phyloP scores from a whole-genome alignment of 1,284 basidiomycete species.

The Boletus calvinii region DNA sequence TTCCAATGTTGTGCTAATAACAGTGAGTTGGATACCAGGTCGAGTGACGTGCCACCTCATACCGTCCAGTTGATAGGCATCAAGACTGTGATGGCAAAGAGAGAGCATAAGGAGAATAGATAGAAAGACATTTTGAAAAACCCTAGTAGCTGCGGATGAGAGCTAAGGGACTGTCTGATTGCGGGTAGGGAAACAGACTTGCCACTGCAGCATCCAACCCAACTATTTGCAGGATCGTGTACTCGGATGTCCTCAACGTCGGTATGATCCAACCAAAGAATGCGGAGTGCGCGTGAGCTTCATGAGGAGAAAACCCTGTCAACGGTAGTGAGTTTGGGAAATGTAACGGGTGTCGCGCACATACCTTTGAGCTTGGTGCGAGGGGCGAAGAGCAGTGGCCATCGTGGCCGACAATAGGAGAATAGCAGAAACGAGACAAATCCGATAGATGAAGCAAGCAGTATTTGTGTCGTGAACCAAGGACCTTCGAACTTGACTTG shows the following conservation, averaged over 20 bases:
- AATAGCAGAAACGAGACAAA: slow-evolving; percentile 82
- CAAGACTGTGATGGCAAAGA: slow-evolving; percentile 75
- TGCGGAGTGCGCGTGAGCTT: slow-evolving; percentile 77
- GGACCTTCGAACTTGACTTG: slow-evolving; percentile 79
- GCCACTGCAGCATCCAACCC: slow-evolving; percentile 95
- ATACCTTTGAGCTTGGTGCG: slow-evolving; percentile 91
- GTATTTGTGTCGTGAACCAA: slow-evolving; percentile 91
- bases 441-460: slow-evolving; percentile 79
- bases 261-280: slow-evolving; percentile 97
- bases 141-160: slow-evolving; percentile 71
- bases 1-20: slow-evolving; percentile 69
- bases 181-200: slow-evolving; percentile 29
- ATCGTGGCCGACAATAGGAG: slow-evolving; percentile 82
- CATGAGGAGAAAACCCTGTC: slow-evolving; percentile 84
- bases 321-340: slow-evolving; percentile 2
- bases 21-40: slow-evolving; percentile 19
- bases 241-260: slow-evolving; percentile 87
- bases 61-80: slow-evolving; percentile 92
- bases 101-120: slow-evolving; percentile 83
- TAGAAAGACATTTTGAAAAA: slow-evolving; percentile 96
- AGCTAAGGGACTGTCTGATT: not conserved
- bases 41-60: slow-evolving; percentile 22
- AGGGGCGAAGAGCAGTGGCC: slow-evolving; percentile 89
- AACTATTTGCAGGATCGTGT: slow-evolving; percentile 93
- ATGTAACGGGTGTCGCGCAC: not conserved